Percentiles rank a stretch among this genome's conserved stretches.
Conservation (phyloP, 2,329 filamentous ascomycete species). For the Emmonsiellopsis sp. region DNA sequence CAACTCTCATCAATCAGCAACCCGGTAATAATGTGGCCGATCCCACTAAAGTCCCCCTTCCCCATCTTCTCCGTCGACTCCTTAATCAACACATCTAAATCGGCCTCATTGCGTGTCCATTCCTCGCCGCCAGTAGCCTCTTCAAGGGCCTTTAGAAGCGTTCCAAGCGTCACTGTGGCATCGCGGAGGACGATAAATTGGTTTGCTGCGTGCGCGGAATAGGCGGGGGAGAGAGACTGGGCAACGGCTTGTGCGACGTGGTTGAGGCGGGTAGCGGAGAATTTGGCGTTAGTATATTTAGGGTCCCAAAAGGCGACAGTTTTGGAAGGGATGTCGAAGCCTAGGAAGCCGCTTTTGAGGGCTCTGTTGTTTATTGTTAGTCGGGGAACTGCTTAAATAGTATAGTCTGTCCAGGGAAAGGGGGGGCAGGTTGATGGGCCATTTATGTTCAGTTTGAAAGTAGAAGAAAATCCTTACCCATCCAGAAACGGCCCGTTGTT, state of each 20-base stretch:
- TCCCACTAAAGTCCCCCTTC: conserved; percentile 9
- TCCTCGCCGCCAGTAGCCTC: conserved; percentile 8
- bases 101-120: conserved; percentile 5
- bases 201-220: conserved; percentile 9
- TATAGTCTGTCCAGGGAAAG: too few relatives aligned
- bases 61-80: conserved; percentile 5
- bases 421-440: background rate
- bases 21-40: conserved; percentile 4
- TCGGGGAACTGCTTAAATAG: background rate
- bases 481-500: conserved; percentile 9
- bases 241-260: conserved; percentile 13
- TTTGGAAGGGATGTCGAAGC: conserved; percentile 21
- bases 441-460: background rate
- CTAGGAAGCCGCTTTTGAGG: conserved; percentile 20
- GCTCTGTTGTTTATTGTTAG: conserved; percentile 1
- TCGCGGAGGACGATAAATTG: conserved; percentile 7
- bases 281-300: conserved; percentile 10
- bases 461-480: conserved; percentile 2
- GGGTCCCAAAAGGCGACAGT: conserved; percentile 17
- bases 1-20: conserved; percentile 4
- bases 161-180: conserved; percentile 2
- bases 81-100: conserved; percentile 6
- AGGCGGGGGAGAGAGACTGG: conserved; percentile 9
- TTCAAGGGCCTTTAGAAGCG: conserved; percentile 8
- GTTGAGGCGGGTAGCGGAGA: conserved; percentile 13